Base-by-base conservation (phyloP, 805 yeast species). In the Sugiyamaella smithiae region DNA sequence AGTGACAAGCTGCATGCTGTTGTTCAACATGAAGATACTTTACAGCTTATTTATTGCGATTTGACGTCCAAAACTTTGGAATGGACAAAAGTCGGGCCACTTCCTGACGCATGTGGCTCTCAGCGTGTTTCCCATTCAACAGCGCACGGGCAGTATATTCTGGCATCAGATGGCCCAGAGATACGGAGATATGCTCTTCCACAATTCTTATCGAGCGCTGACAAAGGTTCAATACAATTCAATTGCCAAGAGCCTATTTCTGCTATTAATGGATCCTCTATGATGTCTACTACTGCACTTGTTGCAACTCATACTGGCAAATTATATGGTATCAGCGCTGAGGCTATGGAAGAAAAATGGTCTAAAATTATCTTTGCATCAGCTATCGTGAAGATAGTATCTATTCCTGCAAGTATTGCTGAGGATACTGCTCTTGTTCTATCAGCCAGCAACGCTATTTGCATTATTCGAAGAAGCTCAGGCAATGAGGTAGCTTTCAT, bases 391-490 rank as follows among this genome's bases (percentile, higher is more conserved):
- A 35, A 35, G 22, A 35, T 35, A 16, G 22, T 19, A 19, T 35
- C 38, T 5, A 20, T 35, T 12, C 38, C 38, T 4, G 22, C 11
- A 4, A 16, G 22, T 5, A 12, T 35, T 7, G 11, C 16, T 11
- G 20, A 6, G 4, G 22, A 35, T 20, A 19, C 4, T 52, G 56
- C 51, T 20, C 35, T 16, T 31, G 12, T 11, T 47, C 45, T 9
- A 20, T 35, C 38, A 12, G 38, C 38, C 19, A 35, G 38, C 40
- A 43, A 44, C 25, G 46, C 50, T 4, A 38, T 54, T n/a, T 45
- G 47, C 22, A 33, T 54, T 7, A 26, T 48, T 6, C 46, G 51
- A 22, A 28, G 20, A 16, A 20, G n/a, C n/a, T 32, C 43, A 5
- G 49, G 51, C 2, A 28, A 33, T 9, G 29, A 37, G 19, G 16